Evolutionary conservation across 208 protist species (phyloP).

Genomic region (Leishmania tropica): DNA sequence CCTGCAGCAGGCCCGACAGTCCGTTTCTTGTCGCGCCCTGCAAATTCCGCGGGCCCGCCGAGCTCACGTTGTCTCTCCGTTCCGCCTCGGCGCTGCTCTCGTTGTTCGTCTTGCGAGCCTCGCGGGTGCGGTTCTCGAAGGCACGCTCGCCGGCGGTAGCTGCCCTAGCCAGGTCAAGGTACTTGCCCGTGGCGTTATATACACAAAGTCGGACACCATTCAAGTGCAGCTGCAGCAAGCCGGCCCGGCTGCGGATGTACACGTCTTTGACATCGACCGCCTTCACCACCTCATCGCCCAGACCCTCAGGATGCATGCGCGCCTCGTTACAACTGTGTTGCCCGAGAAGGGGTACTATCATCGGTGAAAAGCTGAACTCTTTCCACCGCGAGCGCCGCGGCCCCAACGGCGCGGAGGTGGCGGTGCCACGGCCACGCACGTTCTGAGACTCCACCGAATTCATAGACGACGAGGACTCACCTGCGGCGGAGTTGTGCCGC

Average conservation of each 20-base stretch:
- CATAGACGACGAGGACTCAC: background rate
- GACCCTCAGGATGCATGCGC: conserved; percentile 18
- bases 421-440: background rate
- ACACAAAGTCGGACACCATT: conserved; percentile 82
- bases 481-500: background rate
- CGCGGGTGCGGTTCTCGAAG: background rate
- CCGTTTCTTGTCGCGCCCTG: background rate
- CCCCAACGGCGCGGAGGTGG: background rate
- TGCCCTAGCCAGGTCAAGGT: conserved; percentile 47
- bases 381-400: conserved; percentile 18
- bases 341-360: conserved; percentile 8
- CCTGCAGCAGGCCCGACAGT: background rate
- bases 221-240: conserved; percentile 74
- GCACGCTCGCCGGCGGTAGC: background rate
- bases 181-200: conserved; percentile 88
- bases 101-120: conserved; percentile 7
- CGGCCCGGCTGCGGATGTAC: conserved; percentile 54
- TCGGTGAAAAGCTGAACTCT: conserved; percentile 16
- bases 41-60: background rate
- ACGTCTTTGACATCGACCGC: conserved; percentile 62
- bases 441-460: background rate
- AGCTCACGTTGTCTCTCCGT: background rate
- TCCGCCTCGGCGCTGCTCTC: background rate
- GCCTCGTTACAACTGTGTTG: conserved; percentile 8
- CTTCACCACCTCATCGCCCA: conserved; percentile 50